Conservation (phyloP, 345 rosid species). For the Gossypium stocksii region DNA sequence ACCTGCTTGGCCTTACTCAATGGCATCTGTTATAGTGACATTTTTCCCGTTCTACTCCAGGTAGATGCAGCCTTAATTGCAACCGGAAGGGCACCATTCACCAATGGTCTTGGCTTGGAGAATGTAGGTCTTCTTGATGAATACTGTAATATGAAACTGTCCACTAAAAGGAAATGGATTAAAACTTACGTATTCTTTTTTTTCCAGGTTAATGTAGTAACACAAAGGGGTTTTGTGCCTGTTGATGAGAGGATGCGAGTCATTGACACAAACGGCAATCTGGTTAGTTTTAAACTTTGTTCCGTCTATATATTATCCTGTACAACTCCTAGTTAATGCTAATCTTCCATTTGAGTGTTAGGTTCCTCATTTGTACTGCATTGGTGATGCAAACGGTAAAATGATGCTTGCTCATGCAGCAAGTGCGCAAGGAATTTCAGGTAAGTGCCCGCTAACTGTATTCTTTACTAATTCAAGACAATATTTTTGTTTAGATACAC, state of each 20-base stretch:
- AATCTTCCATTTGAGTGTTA: conserved; percentile 23
- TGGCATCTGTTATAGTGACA: neutral
- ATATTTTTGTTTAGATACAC: neutral
- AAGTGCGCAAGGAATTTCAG: conserved; percentile 99
- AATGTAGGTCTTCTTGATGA: conserved; percentile 44
- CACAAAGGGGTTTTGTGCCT: conserved; percentile 87
- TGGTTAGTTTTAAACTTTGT: conserved; percentile 42
- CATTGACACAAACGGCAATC: conserved; percentile 69
- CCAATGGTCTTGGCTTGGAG: conserved; percentile 95
- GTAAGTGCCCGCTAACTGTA: conserved; percentile 26
- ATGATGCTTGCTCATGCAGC: conserved; percentile 99
- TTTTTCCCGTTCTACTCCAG: conserved; percentile 30
- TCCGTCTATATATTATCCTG: neutral
- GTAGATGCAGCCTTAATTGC: conserved; percentile 98
- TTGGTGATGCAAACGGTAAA: conserved; percentile 96
- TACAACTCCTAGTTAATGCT: neutral
- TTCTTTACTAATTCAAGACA: neutral
- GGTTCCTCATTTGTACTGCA: conserved; percentile 91
- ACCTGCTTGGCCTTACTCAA: neutral
- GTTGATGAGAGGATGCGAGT: conserved; percentile 90
- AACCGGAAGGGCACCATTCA: conserved; percentile 99
- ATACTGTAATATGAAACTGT: neutral
- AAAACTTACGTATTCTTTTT: neutral
- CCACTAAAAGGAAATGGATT: neutral
- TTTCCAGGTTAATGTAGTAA: conserved; percentile 74